phyloP scores from a whole-genome alignment of 352 stramenopile genomes.

The Pythium folliculosum region DNA sequence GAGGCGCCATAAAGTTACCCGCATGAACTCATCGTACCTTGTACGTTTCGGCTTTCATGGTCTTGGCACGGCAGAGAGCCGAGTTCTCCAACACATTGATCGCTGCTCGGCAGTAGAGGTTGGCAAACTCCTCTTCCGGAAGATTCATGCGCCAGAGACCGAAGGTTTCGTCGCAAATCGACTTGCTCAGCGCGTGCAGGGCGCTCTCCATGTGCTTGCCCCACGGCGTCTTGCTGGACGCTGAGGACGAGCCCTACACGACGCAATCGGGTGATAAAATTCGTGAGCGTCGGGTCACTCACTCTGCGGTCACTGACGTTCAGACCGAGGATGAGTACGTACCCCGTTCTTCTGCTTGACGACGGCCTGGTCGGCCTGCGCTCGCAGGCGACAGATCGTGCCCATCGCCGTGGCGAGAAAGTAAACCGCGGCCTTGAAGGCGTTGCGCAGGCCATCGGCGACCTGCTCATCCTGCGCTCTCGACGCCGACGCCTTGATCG shows the following conservation, averaged over 20 bases:
- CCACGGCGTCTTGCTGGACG: conserved; percentile 41
- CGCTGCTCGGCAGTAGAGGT: conserved; percentile 69
- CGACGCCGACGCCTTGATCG: conserved; percentile 34
- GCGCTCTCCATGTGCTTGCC: conserved; percentile 62
- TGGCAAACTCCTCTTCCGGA: conserved; percentile 80
- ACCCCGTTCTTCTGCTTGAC: conserved; percentile 59
- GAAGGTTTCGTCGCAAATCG: conserved; percentile 64
- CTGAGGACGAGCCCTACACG: conserved; percentile 7
- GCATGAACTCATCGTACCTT: conserved; percentile 35
- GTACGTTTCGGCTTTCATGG: conserved; percentile 66
- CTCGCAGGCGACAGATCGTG: conserved; percentile 47
- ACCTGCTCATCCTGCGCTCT: conserved; percentile 28
- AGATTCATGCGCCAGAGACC: conserved; percentile 80
- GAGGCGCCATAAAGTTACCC: background rate
- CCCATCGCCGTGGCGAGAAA: conserved; percentile 68
- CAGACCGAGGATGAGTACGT: background rate
- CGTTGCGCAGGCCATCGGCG: conserved; percentile 32
- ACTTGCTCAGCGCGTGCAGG: conserved; percentile 60
- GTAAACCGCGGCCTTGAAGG: conserved; percentile 72
- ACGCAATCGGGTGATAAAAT: no score
- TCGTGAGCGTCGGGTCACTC: no score
- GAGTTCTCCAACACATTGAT: conserved; percentile 72
- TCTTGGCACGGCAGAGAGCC: conserved; percentile 58
- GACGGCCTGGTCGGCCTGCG: conserved; percentile 63
- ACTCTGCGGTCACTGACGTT: background rate